Evolutionary conservation across 2,329 filamentous ascomycete species (phyloP), one percentile per base, ranked within the genome.

Genomic region (Neonectria ditissima): DNA sequence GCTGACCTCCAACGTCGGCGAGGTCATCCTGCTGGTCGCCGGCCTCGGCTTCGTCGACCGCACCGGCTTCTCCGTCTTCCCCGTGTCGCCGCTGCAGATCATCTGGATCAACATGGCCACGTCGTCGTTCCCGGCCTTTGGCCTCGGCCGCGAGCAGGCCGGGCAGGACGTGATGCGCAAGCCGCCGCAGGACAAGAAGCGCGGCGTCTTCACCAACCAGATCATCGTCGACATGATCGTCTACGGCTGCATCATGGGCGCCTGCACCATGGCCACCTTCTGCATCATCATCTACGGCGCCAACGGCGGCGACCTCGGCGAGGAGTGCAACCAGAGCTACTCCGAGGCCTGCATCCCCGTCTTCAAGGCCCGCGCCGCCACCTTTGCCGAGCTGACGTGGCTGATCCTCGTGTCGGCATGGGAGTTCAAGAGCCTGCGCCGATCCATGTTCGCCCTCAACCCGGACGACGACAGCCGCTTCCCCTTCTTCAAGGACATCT

Each of bases 41-140:
- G 94, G 94, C 56, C 87, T 97, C 4, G 91, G 85, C 0, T 97
- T 97, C 81, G 91, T 93, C 73, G 94, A 97, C 74, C 69, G 79
- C 2, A 81, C 83, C 10, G 85, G 87, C 9, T 85, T 92, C 65
- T 96, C 93, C 0, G 93, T 97, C 10, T 97, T 97, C 77, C 94
- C 93, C 5, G 87, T 97, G 47, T 89, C 92, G 0, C 93, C 94
- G 0, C 88, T 97, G 11, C 90, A 97, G 72, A 95, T 97, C 66
- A 86, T 97, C 63, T 97, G 93, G 93, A 93, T 97, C 77, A 97
- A 97, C 79, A 95, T 97, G 91, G 87, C 96, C 59, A 97, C 94
- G 0, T 95, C 92, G 43, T 92, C 91, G 1, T 89, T 96, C 77
- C 93, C 93, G 1, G 94, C 94, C 62, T 96, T 97, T 81, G 94